These are phyloP conservation scores for Houttuynia cordata DNA, from an alignment of 164 flowering plant species.

Conservation along the genomic window DNA sequence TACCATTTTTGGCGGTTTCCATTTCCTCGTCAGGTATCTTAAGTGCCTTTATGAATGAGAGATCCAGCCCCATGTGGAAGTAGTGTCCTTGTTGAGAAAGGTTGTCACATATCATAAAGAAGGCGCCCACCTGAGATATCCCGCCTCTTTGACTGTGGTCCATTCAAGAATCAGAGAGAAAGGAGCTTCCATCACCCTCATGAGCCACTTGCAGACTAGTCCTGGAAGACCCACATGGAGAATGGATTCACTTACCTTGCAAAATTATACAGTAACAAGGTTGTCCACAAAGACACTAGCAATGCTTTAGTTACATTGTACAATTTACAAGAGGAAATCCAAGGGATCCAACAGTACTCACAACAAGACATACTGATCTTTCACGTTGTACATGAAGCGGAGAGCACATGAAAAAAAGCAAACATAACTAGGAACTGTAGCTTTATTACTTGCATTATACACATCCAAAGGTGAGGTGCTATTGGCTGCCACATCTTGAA, in stretches of 20 bases:
- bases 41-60: too few relatives aligned
- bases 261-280: neutral
- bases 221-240: neutral
- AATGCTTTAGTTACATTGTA: too few relatives aligned
- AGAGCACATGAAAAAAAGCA: too few relatives aligned
- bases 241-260: neutral
- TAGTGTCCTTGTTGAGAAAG: too few relatives aligned
- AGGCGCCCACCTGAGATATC: neutral
- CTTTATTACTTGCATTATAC: neutral
- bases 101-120: neutral
- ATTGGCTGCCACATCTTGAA: neutral
- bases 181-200: neutral
- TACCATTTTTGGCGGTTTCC: too few relatives aligned
- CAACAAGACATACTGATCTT: too few relatives aligned
- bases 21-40: too few relatives aligned
- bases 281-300: neutral
- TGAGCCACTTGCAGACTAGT: neutral
- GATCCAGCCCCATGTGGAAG: too few relatives aligned
- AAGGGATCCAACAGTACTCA: too few relatives aligned
- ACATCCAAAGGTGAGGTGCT: constrained; percentile 1
- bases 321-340: too few relatives aligned
- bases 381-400: too few relatives aligned
- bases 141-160: neutral
- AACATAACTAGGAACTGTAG: neutral
- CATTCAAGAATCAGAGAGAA: neutral